A percentile compares a stretch with the other conserved stretches of the same genome.
Evolutionary conservation across 768 basidiomycete species (phyloP).

Genomic region (Hortiboletus campestris): DNA sequence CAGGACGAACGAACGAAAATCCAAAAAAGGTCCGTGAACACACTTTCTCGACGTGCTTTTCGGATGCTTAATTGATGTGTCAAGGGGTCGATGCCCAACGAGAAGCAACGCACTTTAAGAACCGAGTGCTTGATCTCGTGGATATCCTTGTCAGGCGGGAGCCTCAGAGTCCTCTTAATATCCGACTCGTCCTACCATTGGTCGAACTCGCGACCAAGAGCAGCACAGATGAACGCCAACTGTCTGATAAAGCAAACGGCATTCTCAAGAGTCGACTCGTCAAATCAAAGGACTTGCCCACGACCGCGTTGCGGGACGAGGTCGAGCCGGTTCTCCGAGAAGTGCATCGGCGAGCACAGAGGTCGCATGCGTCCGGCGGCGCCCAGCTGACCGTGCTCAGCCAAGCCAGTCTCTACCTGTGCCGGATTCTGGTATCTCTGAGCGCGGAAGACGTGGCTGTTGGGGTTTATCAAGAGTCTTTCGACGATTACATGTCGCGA

Average conservation of each 20-base stretch:
- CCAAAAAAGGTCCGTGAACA: constrained; percentile 56
- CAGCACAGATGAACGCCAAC: constrained; percentile 75
- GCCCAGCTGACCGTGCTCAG: constrained; percentile 53
- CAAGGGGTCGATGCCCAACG: constrained; percentile 69
- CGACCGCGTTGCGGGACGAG: constrained; percentile 26
- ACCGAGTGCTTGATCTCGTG: constrained; percentile 91
- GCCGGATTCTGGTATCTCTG: constrained; percentile 46
- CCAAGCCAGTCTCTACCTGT: constrained; percentile 68
- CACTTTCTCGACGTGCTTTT: not conserved
- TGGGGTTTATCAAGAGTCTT: constrained; percentile 59
- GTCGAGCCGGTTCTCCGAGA: constrained; percentile 51
- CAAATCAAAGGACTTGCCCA: constrained; percentile 69
- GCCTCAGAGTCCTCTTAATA: constrained; percentile 63
- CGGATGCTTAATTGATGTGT: not conserved
- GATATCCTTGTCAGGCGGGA: constrained; percentile 81
- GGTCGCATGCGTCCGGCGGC: constrained; percentile 57
- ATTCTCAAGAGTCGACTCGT: constrained; percentile 72
- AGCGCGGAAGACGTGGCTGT: constrained; percentile 42
- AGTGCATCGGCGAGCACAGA: constrained; percentile 72
- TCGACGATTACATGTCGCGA: constrained; percentile 73
- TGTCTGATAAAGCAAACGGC: constrained; percentile 84
- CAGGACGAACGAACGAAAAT: constrained; percentile 57
- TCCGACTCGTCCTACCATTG: constrained; percentile 72
- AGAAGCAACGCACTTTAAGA: constrained; percentile 95
- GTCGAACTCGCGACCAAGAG: constrained; percentile 69